Base-by-base conservation (phyloP, 2,329 filamentous ascomycete species). In the Orbilia blumenaviensis region DNA sequence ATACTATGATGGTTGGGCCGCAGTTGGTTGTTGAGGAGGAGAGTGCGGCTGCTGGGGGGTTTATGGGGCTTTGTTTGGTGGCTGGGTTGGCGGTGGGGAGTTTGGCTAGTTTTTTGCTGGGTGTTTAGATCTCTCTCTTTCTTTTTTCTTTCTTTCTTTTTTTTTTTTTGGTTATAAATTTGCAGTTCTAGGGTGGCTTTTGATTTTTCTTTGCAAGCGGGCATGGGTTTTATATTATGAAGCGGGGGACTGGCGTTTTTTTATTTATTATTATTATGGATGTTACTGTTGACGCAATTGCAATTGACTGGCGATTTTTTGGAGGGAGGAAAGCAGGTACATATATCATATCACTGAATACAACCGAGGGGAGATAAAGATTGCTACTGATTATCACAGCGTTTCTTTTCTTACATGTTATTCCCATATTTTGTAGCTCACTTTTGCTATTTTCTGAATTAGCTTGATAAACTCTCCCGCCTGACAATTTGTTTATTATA, bases 1-100 rank as follows among this genome's bases (percentile, higher is more conserved):
- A 88, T 79, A 93, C 91, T 82, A 98, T 99, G 94, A 96, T 98
- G 88, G 91, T 91, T 0, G 91, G 93, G 0, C 88, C 88, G 0
- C 89, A 92, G 79, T 94, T 90, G 88, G 94, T 98, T 0, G 90
- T 90, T 2, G 88, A 90, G 1, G 89, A 90, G 8, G 94, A 99
- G 84, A 87, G 91, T 34, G 93, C 97, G 84, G 94, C 93, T 4
- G 90, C 93, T 0, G 95, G 94, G 52, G 93, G 91, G 0, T 98
- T 98, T 82, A 98, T 99, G 95, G 91, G 92, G 3, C 48, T 77
- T 27, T 77, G 72, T 48, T 54, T 77, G 66, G 66, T 77, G 44
- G 61, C 72, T 29, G 72, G 72, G 14, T 66, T 77, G 41, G 72
- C 72, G 44, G 61, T 42, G 16, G 72, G 72, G n/a, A 69, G 64